These are phyloP conservation scores for Ustilago tritici DNA, from an alignment of 1,284 basidiomycete species.

Conservation along the genomic window DNA sequence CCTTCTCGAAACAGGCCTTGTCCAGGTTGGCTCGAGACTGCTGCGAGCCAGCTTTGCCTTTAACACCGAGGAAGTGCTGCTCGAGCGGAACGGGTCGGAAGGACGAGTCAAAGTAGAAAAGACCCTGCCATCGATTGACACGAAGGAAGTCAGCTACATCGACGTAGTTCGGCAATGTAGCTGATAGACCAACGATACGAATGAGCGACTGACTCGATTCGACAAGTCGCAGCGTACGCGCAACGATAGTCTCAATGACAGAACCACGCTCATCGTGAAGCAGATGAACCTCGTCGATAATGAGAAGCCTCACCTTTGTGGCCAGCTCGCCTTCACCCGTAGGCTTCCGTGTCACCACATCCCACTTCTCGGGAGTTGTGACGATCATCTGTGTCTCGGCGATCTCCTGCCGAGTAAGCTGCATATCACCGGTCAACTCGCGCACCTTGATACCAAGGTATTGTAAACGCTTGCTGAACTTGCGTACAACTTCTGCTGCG, in stretches of 20 bases:
- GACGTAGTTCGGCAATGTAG: slow-evolving; percentile 95
- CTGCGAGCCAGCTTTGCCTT: slow-evolving; percentile 85
- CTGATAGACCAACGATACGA: slow-evolving; percentile 97
- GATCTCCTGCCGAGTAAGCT: slow-evolving; percentile 92
- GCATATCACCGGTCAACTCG: slow-evolving; percentile 99
- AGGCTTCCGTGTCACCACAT: slow-evolving; percentile 97
- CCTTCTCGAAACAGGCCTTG: slow-evolving; percentile 87
- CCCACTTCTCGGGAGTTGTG: slow-evolving; percentile 99
- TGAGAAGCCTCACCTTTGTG: slow-evolving; percentile 85
- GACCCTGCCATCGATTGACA: slow-evolving; percentile 87
- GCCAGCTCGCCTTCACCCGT: slow-evolving; percentile 95
- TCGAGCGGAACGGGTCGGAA: slow-evolving; percentile 97
- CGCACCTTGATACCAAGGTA: slow-evolving; percentile 90
- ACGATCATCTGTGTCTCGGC: slow-evolving; percentile 97
- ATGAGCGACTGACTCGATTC: slow-evolving; percentile 97
- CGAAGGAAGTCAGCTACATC: slow-evolving; percentile 96
- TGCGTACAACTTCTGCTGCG: slow-evolving; percentile 93
- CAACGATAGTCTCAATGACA: slow-evolving; percentile 98
- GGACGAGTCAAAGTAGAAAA: slow-evolving; percentile 98
- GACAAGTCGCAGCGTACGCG: slow-evolving; percentile 90
- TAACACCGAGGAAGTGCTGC: slow-evolving; percentile 96
- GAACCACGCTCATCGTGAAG: slow-evolving; percentile 98
- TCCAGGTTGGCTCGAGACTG: slow-evolving; percentile 89
- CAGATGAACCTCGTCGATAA: slow-evolving; percentile 98
- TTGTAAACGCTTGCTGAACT: slow-evolving; percentile 87